Base-by-base conservation (phyloP, 1,284 basidiomycete species). In the Ceratobasidium sp. region DNA sequence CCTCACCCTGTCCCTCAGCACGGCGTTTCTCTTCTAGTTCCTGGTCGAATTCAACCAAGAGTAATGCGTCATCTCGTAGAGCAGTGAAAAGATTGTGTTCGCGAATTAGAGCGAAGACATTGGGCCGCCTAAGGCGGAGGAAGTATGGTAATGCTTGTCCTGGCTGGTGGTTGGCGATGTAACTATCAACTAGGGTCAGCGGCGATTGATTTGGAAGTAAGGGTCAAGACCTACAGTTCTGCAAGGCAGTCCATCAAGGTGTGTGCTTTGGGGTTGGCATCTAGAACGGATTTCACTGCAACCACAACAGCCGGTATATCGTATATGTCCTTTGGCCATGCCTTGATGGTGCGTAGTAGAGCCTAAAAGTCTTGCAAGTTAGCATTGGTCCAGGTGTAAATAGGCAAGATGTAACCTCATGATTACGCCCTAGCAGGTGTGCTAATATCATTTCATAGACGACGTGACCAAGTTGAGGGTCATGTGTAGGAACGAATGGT, bases 401-500 rank as follows among this genome's bases (percentile, higher is more conserved):
- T 22, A 27, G 9, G 56, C 14, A 29, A 41, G n/a, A 24, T 80
- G 87, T 76, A 78, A 93, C 95, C 78, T 88, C 83, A 79, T 88
- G 89, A 81, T 98, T 93, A 74, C 93, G 89, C 1, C 89, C 87
- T 17, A 99, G 84, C 80, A 96, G 94, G 81, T 98, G 89, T 0
- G 91, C 95, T 1, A 99, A 87, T 57, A 99, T 91, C 93, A 99
- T 95, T 82, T 98, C 97, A 82, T 99, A 99, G 2, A 98, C 94
- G 33, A 96, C 82, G 78, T 91, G 90, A 59, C 91, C 90, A 15
- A 99, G 87, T 64, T 90, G 90, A 0, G 97, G 97, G 4, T 89
- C 85, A 33, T 92, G 87, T 0, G 91, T 96, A 0, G 98, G 98
- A 0, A 99, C 89, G 79, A 89, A 92, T 0, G 97, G 97, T 59